Conservation (phyloP, 345 rosid species). For the Eucalyptus rudis region DNA sequence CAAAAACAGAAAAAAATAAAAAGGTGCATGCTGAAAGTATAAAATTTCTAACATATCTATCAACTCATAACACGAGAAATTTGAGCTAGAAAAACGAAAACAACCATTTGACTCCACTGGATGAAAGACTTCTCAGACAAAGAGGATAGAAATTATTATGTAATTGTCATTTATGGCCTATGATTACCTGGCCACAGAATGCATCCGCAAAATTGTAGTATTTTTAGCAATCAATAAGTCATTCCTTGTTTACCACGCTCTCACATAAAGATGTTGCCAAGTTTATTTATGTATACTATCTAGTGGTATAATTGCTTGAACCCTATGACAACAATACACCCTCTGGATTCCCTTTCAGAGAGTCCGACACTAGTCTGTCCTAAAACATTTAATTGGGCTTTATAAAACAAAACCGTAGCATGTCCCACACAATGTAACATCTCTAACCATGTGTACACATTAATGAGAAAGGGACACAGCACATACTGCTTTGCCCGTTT, state of each 20-base stretch:
- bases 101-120: background rate
- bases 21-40: background rate
- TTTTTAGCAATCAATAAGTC: background rate
- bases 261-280: background rate
- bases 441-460: background rate
- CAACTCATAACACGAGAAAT: background rate
- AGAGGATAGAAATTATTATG: background rate
- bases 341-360: background rate
- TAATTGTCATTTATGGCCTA: background rate
- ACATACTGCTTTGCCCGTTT: conserved; percentile 94
- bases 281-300: background rate
- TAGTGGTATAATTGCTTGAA: background rate
- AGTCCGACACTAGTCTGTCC: background rate
- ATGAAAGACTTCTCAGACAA: background rate
- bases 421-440: background rate
- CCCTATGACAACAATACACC: background rate
- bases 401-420: background rate
- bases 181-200: background rate
- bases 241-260: background rate
- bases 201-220: background rate
- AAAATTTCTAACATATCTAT: background rate
- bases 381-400: background rate
- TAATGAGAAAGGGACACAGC: background rate
- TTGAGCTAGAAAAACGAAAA: background rate
- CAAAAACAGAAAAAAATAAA: background rate